Base-by-base conservation (phyloP, 257 asterid species). In the Solanum lignicaule region DNA sequence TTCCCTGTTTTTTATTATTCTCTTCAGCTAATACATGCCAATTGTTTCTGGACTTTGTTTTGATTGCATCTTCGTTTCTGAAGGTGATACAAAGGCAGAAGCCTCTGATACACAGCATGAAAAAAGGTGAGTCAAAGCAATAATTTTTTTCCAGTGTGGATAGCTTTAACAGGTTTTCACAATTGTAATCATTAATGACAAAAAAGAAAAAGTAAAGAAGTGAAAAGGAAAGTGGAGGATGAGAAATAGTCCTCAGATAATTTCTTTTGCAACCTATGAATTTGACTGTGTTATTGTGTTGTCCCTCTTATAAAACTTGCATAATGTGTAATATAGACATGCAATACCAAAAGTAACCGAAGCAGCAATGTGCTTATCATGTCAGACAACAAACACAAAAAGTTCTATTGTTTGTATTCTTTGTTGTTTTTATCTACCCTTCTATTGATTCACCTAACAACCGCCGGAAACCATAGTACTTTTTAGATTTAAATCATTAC, bases 61-160 rank as follows among this genome's bases (percentile, higher is more conserved):
- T 83, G 84, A 25, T 38, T 89, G 75, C 86, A 75, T 36, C 41
- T 75, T 88, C 62, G 68, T 43, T 86, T 86, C 73, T 87, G 84
- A 69, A 95, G 98, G 94, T 81, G 91, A 91, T 76, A 88, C 89
- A 90, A 62, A 36, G 33, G 87, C 90, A 41, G 93, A 85, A 89
- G 92, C 92, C 27, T 87, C 93, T 4, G 92, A 89, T 86, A 79
- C 91, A 16, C 71, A 84, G 38, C 83, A 88, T 72, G 87, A 33
- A 48, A 38, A 21, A 15, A 93, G 98, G 98, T 91, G 62, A 60
- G 88, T 90, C 76, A 86, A 29, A 10, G n/a, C 58, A 48, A 48
- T 2, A 48, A 5, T 13, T 13, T 43, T 41, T 27, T 25, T 31
- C 20, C 35, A 29, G 1, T 18, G 3, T 46, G 27, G 68, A 31